A percentile compares a stretch with the other conserved stretches of the same genome.
Evolutionary conservation across 306 rosid species (phyloP).

Genomic region (Psophocarpus tetragonolobus): DNA sequence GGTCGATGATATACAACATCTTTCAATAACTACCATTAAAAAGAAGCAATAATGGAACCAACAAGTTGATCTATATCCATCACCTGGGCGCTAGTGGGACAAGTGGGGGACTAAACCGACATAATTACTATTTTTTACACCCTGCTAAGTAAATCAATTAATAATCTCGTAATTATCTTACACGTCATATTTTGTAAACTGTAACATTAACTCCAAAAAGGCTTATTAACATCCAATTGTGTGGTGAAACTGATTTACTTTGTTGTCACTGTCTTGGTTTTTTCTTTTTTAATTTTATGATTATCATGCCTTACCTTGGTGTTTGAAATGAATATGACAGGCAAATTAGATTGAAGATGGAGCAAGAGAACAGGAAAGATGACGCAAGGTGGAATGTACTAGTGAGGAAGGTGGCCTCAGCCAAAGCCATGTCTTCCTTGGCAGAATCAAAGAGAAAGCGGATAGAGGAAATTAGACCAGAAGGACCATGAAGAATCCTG

Average conservation of each 20-base stretch:
- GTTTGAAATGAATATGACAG: constrained; percentile 45
- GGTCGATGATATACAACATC: background rate
- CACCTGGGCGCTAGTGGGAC: background rate
- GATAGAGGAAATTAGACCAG: constrained; percentile 18
- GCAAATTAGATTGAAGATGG: constrained; percentile 53
- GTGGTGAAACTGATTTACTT: background rate
- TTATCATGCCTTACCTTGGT: background rate
- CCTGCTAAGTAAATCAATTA: constrained; percentile 12
- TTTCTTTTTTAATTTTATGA: background rate
- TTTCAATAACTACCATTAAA: background rate
- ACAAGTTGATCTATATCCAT: background rate
- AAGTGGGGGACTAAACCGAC: constrained; percentile 2
- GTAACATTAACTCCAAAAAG: background rate
- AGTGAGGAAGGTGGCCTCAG: constrained; percentile 72
- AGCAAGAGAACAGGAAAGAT: constrained; percentile 50
- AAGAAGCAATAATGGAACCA: background rate
- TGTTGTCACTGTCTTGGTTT: background rate
- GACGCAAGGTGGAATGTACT: constrained; percentile 71
- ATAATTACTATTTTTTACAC: constrained; percentile 7
- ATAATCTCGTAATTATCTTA: background rate
- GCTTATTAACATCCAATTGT: background rate
- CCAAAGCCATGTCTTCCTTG: constrained; percentile 66
- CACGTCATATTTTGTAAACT: background rate
- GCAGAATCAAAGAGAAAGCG: constrained; percentile 53
- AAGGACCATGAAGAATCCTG: background rate